phyloP scores from a whole-genome alignment of 169 alveolate genomes.

The Plasmodium inui region DNA sequence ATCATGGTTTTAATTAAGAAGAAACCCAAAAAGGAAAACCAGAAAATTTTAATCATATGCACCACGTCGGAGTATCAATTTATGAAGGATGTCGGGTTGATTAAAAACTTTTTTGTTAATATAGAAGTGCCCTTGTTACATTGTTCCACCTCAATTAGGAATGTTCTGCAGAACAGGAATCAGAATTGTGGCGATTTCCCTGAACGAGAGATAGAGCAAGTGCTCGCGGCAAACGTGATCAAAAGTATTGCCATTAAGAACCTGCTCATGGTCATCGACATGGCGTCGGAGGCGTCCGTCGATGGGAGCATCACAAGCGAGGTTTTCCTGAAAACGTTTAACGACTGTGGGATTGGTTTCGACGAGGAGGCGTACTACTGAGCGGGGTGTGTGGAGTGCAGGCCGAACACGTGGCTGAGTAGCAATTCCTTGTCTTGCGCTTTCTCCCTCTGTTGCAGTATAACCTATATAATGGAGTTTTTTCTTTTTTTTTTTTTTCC shows the following conservation, averaged over 20 bases:
- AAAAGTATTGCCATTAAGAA: slow-evolving; percentile 55
- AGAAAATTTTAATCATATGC: slow-evolving; percentile 95
- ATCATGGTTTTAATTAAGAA: slow-evolving; percentile 95
- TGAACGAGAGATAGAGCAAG: slow-evolving; percentile 17
- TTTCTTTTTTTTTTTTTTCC: slow-evolving; percentile 21
- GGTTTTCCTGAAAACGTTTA: slow-evolving; percentile 30
- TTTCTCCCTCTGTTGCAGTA: not conserved
- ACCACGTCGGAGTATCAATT: slow-evolving; percentile 95
- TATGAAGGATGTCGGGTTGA: slow-evolving; percentile 79
- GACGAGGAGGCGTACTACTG: slow-evolving; percentile 49
- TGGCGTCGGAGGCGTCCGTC: slow-evolving; percentile 60
- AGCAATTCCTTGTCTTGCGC: not conserved
- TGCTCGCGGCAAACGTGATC: slow-evolving; percentile 24
- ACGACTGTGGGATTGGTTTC: slow-evolving; percentile 55
- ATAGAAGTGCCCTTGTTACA: slow-evolving; percentile 52
- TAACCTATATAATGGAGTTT: not conserved
- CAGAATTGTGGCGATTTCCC: slow-evolving; percentile 37
- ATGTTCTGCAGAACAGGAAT: slow-evolving; percentile 53
- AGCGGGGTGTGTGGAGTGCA: not conserved
- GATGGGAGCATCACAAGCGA: slow-evolving; percentile 48
- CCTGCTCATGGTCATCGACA: slow-evolving; percentile 49
- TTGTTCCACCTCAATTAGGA: slow-evolving; percentile 9
- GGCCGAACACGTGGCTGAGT: not conserved
- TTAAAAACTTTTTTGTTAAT: slow-evolving; percentile 64
- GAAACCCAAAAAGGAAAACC: slow-evolving; percentile 95